Conservation (phyloP, 2,329 filamentous ascomycete genomes). For the Fusarium setosum region DNA sequence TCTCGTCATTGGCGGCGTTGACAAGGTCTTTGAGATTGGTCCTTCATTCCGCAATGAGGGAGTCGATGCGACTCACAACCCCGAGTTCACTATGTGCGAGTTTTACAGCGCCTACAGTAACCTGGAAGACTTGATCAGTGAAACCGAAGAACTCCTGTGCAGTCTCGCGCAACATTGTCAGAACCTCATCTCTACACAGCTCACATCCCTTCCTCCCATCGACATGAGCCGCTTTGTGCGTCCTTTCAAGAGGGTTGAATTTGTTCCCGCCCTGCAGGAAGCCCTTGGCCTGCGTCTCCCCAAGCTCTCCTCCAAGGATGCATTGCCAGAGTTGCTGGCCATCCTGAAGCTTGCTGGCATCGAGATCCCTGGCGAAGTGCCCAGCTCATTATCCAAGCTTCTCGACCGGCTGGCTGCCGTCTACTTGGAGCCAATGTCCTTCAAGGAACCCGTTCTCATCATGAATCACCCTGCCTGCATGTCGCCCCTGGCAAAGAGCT, state of each 20-base stretch:
- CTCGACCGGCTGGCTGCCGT: conserved; percentile 82
- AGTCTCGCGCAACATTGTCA: conserved; percentile 66
- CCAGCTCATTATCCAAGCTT: conserved; percentile 70
- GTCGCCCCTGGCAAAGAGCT: conserved; percentile 91
- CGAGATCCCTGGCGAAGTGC: conserved; percentile 73
- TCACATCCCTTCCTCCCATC: conserved; percentile 59
- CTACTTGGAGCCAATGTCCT: conserved; percentile 83
- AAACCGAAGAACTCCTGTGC: conserved; percentile 78
- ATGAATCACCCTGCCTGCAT: conserved; percentile 90
- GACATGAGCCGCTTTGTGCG: conserved; percentile 60
- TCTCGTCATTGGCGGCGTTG: conserved; percentile 87
- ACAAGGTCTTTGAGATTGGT: conserved; percentile 92
- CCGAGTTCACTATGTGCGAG: conserved; percentile 97
- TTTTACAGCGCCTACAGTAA: conserved; percentile 92
- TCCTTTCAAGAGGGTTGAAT: conserved; percentile 78
- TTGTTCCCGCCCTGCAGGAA: conserved; percentile 82
- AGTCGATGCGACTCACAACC: conserved; percentile 91
- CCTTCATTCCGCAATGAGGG: conserved; percentile 94
- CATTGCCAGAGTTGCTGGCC: conserved; percentile 67
- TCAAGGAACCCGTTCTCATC: conserved; percentile 80
- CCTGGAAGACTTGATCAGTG: conserved; percentile 77
- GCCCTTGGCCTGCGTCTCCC: conserved; percentile 75
- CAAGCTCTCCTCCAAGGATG: conserved; percentile 65
- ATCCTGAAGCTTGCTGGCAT: conserved; percentile 67
- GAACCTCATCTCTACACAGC: conserved; percentile 56